phyloP scores from a whole-genome alignment of 2,329 filamentous ascomycete species.

The Raffaelea albimanens region DNA sequence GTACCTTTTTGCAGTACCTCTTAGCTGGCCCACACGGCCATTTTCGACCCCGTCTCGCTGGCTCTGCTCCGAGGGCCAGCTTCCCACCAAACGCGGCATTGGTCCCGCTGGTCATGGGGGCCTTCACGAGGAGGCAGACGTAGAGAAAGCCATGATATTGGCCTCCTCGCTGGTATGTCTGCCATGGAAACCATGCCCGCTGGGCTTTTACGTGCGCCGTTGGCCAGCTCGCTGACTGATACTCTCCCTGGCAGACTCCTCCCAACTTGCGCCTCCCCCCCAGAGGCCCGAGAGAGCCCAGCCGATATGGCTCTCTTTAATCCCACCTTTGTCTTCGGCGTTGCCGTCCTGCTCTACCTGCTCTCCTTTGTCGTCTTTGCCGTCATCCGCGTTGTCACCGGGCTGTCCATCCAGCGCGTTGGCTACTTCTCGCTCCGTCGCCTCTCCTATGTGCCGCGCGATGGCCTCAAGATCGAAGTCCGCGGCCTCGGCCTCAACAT shows the following conservation, averaged over 20 bases:
- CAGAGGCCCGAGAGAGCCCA: no score
- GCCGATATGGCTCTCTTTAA: constrained; percentile 54
- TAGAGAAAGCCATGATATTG: constrained; percentile 7
- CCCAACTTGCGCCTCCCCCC: no score
- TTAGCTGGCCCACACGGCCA: no score
- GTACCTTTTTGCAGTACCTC: no score
- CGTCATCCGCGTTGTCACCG: constrained; percentile 82
- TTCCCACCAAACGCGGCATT: neutral
- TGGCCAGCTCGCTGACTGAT: no score
- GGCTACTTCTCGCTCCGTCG: constrained; percentile 87
- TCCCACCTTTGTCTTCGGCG: constrained; percentile 77
- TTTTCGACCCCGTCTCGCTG: no score
- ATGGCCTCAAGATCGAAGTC: constrained; percentile 84
- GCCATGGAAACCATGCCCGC: no score
- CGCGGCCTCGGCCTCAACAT: constrained; percentile 79
- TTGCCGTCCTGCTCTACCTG: constrained; percentile 78
- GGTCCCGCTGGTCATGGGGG: constrained; percentile 3
- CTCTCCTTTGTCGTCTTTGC: constrained; percentile 90
- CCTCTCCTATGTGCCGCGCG: constrained; percentile 78
- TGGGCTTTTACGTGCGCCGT: no score
- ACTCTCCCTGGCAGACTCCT: neutral
- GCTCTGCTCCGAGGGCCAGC: no score
- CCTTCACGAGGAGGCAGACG: neutral
- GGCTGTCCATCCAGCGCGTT: constrained; percentile 89
- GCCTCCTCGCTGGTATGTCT: constrained; percentile 1